phyloP scores from a whole-genome alignment of 345 rosid genomes.

The Kernera saxatilis region DNA sequence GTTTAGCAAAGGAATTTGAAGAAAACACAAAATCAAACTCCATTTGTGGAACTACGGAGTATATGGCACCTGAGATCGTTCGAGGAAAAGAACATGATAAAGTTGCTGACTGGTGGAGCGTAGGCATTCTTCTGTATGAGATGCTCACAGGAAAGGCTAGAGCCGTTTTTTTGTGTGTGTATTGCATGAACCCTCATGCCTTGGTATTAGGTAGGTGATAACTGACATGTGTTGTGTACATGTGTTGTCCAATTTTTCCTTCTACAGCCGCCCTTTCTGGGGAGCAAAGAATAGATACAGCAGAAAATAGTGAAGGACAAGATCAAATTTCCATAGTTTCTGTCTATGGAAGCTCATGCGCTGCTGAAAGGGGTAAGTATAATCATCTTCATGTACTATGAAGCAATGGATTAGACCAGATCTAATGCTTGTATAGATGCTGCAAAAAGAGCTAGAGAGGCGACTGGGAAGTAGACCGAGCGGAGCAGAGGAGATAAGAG shows the following conservation, averaged over 20 bases:
- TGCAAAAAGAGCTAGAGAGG: constrained; percentile 66
- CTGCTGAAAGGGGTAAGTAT: constrained; percentile 69
- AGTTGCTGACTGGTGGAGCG: constrained; percentile 99
- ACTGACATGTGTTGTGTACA: background rate
- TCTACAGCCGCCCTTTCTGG: constrained; percentile 76
- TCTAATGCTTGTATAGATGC: constrained; percentile 47
- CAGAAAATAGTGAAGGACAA: constrained; percentile 78
- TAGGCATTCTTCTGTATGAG: constrained; percentile 79
- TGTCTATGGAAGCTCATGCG: constrained; percentile 75
- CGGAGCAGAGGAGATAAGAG: constrained; percentile 68
- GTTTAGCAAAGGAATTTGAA: constrained; percentile 80
- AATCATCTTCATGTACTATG: background rate
- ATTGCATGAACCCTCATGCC: background rate
- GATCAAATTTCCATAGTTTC: constrained; percentile 63
- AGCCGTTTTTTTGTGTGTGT: background rate
- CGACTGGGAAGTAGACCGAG: constrained; percentile 65
- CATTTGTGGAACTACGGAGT: constrained; percentile 88
- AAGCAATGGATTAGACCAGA: background rate
- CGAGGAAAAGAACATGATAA: constrained; percentile 89
- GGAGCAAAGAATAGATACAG: constrained; percentile 63
- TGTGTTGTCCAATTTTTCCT: background rate
- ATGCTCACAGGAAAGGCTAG: constrained; percentile 90
- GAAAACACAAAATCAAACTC: constrained; percentile 88
- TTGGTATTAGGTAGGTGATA: background rate
- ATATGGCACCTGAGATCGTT: constrained; percentile 93